Evolutionary conservation across 2,329 filamentous ascomycete species (phyloP).

Genomic region (Colletotrichum sp.): DNA sequence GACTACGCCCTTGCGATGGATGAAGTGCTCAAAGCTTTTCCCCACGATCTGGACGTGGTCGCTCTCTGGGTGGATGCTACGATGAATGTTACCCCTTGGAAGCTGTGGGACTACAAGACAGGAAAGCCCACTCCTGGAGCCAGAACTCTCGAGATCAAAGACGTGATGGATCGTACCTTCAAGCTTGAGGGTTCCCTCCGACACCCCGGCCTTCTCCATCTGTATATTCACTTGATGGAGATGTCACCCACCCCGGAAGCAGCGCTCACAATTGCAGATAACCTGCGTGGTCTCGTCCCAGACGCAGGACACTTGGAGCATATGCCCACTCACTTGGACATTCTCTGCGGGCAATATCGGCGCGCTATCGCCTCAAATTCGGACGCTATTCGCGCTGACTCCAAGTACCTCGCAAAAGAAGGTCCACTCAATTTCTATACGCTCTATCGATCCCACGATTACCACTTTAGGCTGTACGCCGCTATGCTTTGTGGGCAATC

Average conservation of each 20-base stretch:
- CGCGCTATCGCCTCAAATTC: constrained; percentile 70
- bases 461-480: constrained; percentile 77
- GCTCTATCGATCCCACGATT: constrained; percentile 76
- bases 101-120: constrained; percentile 44
- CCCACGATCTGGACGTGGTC: constrained; percentile 43
- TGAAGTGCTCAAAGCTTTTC: constrained; percentile 36
- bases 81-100: constrained; percentile 55
- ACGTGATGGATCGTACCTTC: constrained; percentile 52
- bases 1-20: constrained; percentile 55
- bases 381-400: constrained; percentile 70
- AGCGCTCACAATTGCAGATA: constrained; percentile 65
- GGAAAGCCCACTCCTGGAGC: constrained; percentile 27
- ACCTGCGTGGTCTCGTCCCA: constrained; percentile 67
- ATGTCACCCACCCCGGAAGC: constrained; percentile 72
- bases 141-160: constrained; percentile 28
- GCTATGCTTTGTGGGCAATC: constrained; percentile 79
- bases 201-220: constrained; percentile 75
- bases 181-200: constrained; percentile 46
- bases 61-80: constrained; percentile 45
- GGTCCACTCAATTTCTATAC: constrained; percentile 77
- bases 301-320: constrained; percentile 75
- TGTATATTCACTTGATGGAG: constrained; percentile 81
- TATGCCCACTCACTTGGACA: constrained; percentile 81
- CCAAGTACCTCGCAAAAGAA: constrained; percentile 63
- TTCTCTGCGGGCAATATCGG: constrained; percentile 74